Conservation (phyloP, 2,329 filamentous ascomycete species). For the Pestalotiopsis fici region DNA sequence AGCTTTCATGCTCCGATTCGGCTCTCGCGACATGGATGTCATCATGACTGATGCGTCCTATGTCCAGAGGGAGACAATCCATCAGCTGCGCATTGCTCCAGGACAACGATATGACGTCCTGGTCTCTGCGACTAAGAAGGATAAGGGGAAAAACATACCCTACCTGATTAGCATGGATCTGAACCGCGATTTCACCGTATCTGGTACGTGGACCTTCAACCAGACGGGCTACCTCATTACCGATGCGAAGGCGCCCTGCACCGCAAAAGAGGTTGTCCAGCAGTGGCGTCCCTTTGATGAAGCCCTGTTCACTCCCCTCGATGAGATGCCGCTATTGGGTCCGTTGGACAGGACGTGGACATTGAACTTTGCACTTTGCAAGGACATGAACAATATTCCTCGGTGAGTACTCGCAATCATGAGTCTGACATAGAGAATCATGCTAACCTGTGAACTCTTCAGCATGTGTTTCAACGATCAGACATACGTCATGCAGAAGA, state of each 20-base stretch:
- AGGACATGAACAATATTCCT: constrained; percentile 60
- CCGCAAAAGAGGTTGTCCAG: constrained; percentile 29
- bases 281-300: constrained; percentile 62
- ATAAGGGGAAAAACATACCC: constrained; percentile 39
- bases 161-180: constrained; percentile 44
- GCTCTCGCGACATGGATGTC: constrained; percentile 43
- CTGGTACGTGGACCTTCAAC: constrained; percentile 36
- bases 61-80: constrained; percentile 33
- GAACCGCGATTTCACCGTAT: constrained; percentile 40
- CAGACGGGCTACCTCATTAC: constrained; percentile 45
- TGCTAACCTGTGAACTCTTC: not conserved
- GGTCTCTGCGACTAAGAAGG: constrained; percentile 37
- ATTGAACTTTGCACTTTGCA: constrained; percentile 59
- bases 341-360: constrained; percentile 57
- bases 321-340: constrained; percentile 49
- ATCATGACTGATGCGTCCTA: constrained; percentile 46
- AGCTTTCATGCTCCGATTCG: constrained; percentile 43
- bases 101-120: constrained; percentile 51
- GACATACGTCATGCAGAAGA: constrained; percentile 68
- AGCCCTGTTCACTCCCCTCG: constrained; percentile 56
- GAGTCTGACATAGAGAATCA: constrained; percentile 8
- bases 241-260: constrained; percentile 28
- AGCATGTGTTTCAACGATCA: constrained; percentile 62
- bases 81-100: constrained; percentile 41
- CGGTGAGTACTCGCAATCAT: constrained; percentile 41